Base-by-base conservation (phyloP, 306 rosid genomes). In the Notholithocarpus densiflorus region DNA sequence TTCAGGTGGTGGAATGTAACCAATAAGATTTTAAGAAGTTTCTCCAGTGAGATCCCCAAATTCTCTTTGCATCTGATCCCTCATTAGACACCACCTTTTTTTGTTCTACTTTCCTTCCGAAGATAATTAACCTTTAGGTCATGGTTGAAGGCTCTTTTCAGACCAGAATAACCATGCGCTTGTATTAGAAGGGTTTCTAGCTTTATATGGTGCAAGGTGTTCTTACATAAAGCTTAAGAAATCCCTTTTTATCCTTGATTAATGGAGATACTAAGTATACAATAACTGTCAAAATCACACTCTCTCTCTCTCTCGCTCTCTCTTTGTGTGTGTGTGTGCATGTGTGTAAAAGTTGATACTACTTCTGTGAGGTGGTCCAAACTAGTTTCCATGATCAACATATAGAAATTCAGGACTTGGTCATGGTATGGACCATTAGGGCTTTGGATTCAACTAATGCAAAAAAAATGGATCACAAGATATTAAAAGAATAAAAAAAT, bases 1-100 rank as follows among this genome's bases (percentile, higher is more conserved):
- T 89, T 80, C 91, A 87, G 90, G 87, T 45, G 81, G 78, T 62
- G 86, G 84, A 31, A 83, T 83, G n/a, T 87, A 82, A 90, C 77
- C 37, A 81, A 57, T 74, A 82, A 81, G 73, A 72, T 37, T 15
- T 31, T 66, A 79, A 61, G 72, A 78, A 76, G 81, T 72, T 68
- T 68, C 66, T 55, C 37, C 27, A 3, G 57, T 61, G 77, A 59
- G 27, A 43, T 74, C 75, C 48, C 56, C 27, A 60, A 77, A 21
- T 43, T 79, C 34, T 55, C 82, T 69, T 85, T 65, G 53, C 70
- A 65, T 73, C 59, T 53, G 62, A 75, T 79, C 75, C 80, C 71
- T 75, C 77, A 19, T 32, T 85, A 82, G 74, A 70, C 82, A 56
- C 71, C 80, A 72, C n/a, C 48, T 37, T 26, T 24, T 29, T 70